Evolutionary conservation across 192 early-diverging fungal genomes (phyloP), one percentile per base, ranked within the genome.

Genomic region (Coemansia sp.): DNA sequence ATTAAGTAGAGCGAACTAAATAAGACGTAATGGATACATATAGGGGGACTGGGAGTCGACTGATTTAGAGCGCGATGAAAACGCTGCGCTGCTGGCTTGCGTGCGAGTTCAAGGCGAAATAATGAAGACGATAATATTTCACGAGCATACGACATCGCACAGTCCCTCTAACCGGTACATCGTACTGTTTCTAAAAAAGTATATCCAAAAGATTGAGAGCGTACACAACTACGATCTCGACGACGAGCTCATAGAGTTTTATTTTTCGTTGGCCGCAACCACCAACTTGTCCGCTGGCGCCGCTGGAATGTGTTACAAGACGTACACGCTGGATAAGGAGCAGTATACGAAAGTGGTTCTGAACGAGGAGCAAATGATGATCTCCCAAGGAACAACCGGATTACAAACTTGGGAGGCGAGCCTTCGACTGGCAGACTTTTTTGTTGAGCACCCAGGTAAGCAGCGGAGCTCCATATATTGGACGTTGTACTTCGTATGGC

Each of bases 341-440:
- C 80, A 83, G 72, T 75, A 78, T 14, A 69, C 67, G 35, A 48
- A 73, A 19, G 63, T 81, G 39, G 86, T 88, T 33, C 62, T 91
- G 27, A 64, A 65, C 6, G 89, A 91, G 66, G 77, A 80, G 24
- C 67, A 75, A 69, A 64, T 79, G 29, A 74, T 74, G 59, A 85
- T 88, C 34, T 85, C 87, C 6, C 72, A 84, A 34, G 89, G 89
- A 1, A 87, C 89, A 3, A 88, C 89, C 4, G 88, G 89, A 0
- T 51, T 91, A 33, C 73, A 84, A 50, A 88, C 86, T 10, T 91
- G 89, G 89, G 88, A 86, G 41, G 88, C 88, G 3, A 83, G 86
- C 16, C 59, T 89, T 45, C 71, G 78, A 6, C 68, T 90, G 42
- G 64, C 84, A 3, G 84, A 88, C 50, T 87, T 84, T 51, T 74